Evolutionary conservation across 805 yeast genomes (phyloP).

Genomic region (Torulaspora franciscae): DNA sequence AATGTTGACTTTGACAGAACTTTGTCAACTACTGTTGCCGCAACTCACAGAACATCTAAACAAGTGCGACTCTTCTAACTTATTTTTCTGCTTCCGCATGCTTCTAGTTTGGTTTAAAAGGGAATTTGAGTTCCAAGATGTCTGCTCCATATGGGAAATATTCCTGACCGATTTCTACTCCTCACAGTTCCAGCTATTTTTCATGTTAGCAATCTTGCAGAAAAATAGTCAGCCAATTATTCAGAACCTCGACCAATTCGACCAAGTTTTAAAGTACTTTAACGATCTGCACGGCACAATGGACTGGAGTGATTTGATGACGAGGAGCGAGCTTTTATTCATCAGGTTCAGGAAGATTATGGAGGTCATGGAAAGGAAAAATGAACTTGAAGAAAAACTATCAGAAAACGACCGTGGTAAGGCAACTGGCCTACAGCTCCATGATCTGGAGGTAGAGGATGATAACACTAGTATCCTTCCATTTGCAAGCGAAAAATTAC

Average conservation of each 20-base stretch:
- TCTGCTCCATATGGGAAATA: constrained; percentile 83
- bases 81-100: constrained; percentile 94
- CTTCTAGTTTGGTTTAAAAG: constrained; percentile 91
- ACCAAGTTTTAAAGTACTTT: constrained; percentile 87
- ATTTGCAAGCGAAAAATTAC: constrained; percentile 37
- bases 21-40: constrained; percentile 89
- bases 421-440: constrained; percentile 12
- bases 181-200: constrained; percentile 81
- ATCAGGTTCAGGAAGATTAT: constrained; percentile 75
- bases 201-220: constrained; percentile 85
- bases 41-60: constrained; percentile 74
- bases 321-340: constrained; percentile 81
- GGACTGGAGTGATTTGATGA: constrained; percentile 68
- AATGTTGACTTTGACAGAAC: constrained; percentile 73
- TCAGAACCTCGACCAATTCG: constrained; percentile 70
- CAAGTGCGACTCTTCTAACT: constrained; percentile 80
- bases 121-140: constrained; percentile 76
- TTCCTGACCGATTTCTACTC: constrained; percentile 84
- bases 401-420: neutral
- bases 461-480: constrained; percentile 14
- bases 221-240: constrained; percentile 76
- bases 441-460: constrained; percentile 9
- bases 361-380: constrained; percentile 63
- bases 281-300: constrained; percentile 79
- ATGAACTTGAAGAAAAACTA: constrained; percentile 19